Base-by-base conservation (phyloP, 768 basidiomycete species). In the Lentinula detonsa region DNA sequence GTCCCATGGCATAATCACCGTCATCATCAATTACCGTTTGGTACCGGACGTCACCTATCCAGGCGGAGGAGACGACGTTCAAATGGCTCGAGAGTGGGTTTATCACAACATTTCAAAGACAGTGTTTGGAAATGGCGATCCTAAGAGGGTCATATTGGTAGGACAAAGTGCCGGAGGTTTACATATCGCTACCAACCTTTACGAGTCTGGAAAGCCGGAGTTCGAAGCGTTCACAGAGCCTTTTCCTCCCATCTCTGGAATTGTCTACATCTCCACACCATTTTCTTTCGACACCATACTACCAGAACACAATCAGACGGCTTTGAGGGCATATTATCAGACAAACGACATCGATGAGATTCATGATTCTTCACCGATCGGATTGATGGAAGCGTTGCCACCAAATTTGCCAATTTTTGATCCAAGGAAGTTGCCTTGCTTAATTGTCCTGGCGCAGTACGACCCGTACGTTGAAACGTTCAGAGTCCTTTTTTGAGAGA, bases 171-270 rank as follows among this genome's bases (percentile, higher is more conserved):
- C 40, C 31, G 55, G 55, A 37, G 40, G 55, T 42, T 15, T 56
- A 9, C 55, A 56, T n/a, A 40, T 56, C 23, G 55, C 55, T 10
- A 56, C 55, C 11, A 56, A 56, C 55, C 23, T 56, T 13, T 56
- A 56, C 18, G 11, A 6, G 15, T n/a, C 55, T 28, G 28, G 4
- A 39, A 11, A 35, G 3, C 37, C 13, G 5, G 9, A 37, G 6
- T 33, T 37, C 39, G 39, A 16, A 21, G 39, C 4, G 15, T 0
- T 3, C 18, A 34, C 10, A 18, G 16, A 18, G 21, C 40, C 39
- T n/a, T 21, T 33, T 13, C 55, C 55, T 23, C 55, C 55, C 3
- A 13, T 56, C 4, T 39, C 55, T 13, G 55, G 55, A 33, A n/a
- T 56, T 9, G 55, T 56, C 4, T 42, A 56, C 39, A n/a, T 56